These are phyloP conservation scores for Colletotrichum nymphaeae DNA, from an alignment of 2,329 filamentous ascomycete genomes.

Conservation along the genomic window DNA sequence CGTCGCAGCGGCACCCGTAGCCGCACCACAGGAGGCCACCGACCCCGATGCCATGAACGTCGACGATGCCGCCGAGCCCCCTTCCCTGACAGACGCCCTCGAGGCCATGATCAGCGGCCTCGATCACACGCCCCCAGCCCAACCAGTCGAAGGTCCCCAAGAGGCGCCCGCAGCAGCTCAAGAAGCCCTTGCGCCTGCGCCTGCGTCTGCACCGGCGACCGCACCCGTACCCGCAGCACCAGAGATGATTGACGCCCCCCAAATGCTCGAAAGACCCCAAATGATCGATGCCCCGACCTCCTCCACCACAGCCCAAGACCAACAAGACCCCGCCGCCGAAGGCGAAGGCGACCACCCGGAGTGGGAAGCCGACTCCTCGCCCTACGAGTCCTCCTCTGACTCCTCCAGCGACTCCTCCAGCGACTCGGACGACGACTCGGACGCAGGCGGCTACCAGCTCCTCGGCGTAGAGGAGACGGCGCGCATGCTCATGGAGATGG, in stretches of 20 bases:
- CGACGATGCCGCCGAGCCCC: constrained; percentile 49
- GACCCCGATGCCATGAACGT: constrained; percentile 49
- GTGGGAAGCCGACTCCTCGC: constrained; percentile 86
- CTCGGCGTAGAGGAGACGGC: constrained; percentile 86
- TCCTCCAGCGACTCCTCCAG: constrained; percentile 70
- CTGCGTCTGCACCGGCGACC: not conserved
- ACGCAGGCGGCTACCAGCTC: constrained; percentile 74
- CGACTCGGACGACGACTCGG: constrained; percentile 59
- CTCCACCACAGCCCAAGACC: not conserved
- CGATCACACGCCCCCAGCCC: constrained; percentile 30
- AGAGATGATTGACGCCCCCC: too few relatives aligned
- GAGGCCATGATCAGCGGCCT: constrained; percentile 57
- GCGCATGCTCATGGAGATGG: constrained; percentile 85
- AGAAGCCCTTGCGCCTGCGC: not conserved
- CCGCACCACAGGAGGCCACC: not conserved
- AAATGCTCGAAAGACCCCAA: not conserved
- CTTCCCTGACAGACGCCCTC: constrained; percentile 54
- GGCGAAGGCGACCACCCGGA: constrained; percentile 68
- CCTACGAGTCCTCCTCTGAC: constrained; percentile 75
- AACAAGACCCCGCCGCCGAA: constrained; percentile 40
- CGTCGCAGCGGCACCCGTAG: constrained; percentile 18
- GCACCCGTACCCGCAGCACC: not conserved
- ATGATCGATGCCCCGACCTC: not conserved
- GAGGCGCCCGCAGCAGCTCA: not conserved
- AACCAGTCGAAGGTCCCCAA: not conserved